Evolutionary conservation across 2,329 filamentous ascomycete genomes (phyloP).

Genomic region (Aspergillus brunneoviolaceus): DNA sequence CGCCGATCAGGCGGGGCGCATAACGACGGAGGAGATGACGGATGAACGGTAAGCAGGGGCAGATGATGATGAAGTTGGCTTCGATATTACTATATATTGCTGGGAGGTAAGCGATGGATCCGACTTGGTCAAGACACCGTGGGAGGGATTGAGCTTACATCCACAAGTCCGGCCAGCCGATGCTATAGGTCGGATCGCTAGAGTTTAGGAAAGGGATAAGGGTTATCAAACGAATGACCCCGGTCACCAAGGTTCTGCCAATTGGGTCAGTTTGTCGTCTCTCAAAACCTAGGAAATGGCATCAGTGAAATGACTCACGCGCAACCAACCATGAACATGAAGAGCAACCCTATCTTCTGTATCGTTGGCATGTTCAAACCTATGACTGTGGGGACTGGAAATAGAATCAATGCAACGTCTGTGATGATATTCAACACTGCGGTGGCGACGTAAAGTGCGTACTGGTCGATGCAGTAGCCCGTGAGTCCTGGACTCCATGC

Average conservation of each 20-base stretch:
- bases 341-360: slow-evolving; percentile 22
- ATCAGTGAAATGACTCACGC: slow-evolving; percentile 18
- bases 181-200: slow-evolving; percentile 13
- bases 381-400: slow-evolving; percentile 22
- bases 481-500: background rate
- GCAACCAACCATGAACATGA: slow-evolving; percentile 26
- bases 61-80: slow-evolving; percentile 28
- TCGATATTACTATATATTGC: slow-evolving; percentile 22
- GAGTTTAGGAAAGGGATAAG: slow-evolving; percentile 16
- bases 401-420: slow-evolving; percentile 19
- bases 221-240: slow-evolving; percentile 21
- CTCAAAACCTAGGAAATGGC: too few relatives aligned
- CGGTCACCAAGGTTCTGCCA: slow-evolving; percentile 20
- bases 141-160: slow-evolving; percentile 13
- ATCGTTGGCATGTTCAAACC: slow-evolving; percentile 21
- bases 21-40: slow-evolving; percentile 26
- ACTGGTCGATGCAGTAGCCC: background rate
- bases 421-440: slow-evolving; percentile 24
- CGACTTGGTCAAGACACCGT: background rate
- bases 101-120: background rate
- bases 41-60: slow-evolving; percentile 24
- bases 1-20: slow-evolving; percentile 20
- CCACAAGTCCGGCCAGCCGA: slow-evolving; percentile 17
- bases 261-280: background rate
- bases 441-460: slow-evolving; percentile 16